Percentiles rank a stretch among this genome's conserved stretches.
Evolutionary conservation across 2,329 filamentous ascomycete genomes (phyloP).

Genomic region (Elsinoe necatrix): DNA sequence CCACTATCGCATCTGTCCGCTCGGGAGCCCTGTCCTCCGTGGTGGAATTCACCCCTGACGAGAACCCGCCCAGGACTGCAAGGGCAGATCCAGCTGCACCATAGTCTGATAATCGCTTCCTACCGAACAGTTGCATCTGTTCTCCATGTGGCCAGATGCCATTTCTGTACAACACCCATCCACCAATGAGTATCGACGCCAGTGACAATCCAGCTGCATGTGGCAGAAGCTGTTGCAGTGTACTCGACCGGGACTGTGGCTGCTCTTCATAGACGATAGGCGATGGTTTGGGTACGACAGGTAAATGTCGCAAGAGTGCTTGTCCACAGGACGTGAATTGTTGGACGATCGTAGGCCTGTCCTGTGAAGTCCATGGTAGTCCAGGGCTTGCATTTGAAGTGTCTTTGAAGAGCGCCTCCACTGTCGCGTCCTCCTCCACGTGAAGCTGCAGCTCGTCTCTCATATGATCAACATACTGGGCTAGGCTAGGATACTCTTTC

Average conservation of each 20-base stretch:
- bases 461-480: slow-evolving; percentile 30
- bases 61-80: slow-evolving; percentile 20
- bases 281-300: slow-evolving; percentile 8
- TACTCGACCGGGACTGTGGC: not conserved
- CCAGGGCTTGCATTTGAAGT: not conserved
- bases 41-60: not conserved
- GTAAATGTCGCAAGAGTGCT: slow-evolving; percentile 13
- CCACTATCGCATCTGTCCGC: not conserved
- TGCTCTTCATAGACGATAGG: slow-evolving; percentile 1
- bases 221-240: slow-evolving; percentile 12
- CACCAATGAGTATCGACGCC: slow-evolving; percentile 13
- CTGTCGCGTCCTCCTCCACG: slow-evolving; percentile 22
- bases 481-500: slow-evolving; percentile 37
- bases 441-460: slow-evolving; percentile 20
- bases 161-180: slow-evolving; percentile 16
- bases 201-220: slow-evolving; percentile 7
- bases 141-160: slow-evolving; percentile 28
- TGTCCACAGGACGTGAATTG: slow-evolving; percentile 8
- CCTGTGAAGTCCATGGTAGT: slow-evolving; percentile 24
- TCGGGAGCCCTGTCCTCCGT: not conserved
- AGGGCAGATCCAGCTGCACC: slow-evolving; percentile 30
- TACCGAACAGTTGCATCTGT: slow-evolving; percentile 28
- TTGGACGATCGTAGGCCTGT: slow-evolving; percentile 10
- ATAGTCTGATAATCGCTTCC: slow-evolving; percentile 27
- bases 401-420: slow-evolving; percentile 16